Base-by-base conservation (phyloP, 2,329 filamentous ascomycete genomes). In the Clonostachys solani region DNA sequence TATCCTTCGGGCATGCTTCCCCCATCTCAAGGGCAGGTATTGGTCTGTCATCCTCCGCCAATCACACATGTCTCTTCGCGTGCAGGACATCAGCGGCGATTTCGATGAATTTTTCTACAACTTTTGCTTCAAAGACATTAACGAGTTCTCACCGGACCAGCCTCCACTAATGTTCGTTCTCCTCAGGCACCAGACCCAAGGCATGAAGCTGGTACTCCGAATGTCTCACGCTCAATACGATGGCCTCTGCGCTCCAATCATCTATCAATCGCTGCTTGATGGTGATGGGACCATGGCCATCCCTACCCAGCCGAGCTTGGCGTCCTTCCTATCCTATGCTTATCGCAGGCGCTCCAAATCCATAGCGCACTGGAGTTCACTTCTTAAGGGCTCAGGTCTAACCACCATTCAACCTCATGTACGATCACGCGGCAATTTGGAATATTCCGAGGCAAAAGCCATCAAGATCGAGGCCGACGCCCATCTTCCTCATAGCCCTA, bases 361-460 rank as follows among this genome's bases (percentile, higher is more conserved):
- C 6, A 37, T 37, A 8, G 57, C 64, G 2, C 73, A 75, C 54
- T 75, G 73, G 73, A 57, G 57, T 23, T 50, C 60, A 4, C 62
- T 74, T 1, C 66, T 75, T 18, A 46, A 59, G 0, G 61, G 59
- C 17, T 69, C 63, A 4, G 54, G 56, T 15, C 54, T 57, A 44
- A 56, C 56, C 1, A 50, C 53, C 1, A 36, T 60, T 6, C 51
- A 54, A 17, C 40, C 41, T 33, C n/a, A n/a, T n/a, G n/a, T n/a
- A n/a, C n/a, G n/a, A n/a, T 53, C 55, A 17, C 10, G 23, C 17
- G 15, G 16, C 9, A n/a, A 15, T 33, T 23, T n/a, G 36, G 7
- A 43, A 19, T 6, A 43, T 46, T 5, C 10, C 40, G 17, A 8
- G 7, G 10, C 40, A 13, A 9, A 16, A 19, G 5, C 40, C 40